These are phyloP conservation scores for Saccharum spontaneum DNA, from an alignment of 176 grass and related monocot genomes.

Conservation along the genomic window DNA sequence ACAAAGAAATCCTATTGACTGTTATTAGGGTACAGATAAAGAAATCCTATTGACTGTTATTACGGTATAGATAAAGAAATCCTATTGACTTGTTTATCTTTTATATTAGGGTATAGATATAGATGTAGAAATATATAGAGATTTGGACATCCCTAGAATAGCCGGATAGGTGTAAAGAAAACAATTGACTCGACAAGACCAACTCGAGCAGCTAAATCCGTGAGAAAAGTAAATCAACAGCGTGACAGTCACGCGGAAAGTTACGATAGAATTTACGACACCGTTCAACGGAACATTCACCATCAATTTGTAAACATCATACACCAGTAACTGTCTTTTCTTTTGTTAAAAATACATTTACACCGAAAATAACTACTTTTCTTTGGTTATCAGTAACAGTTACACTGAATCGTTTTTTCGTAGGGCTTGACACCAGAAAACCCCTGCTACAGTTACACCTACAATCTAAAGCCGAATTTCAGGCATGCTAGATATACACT, in stretches of 20 bases:
- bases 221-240: background rate
- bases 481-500: conserved; percentile 24
- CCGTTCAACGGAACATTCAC: background rate
- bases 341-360: conserved; percentile 12
- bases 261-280: background rate
- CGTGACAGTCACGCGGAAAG: background rate
- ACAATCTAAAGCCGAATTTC: conserved; percentile 27
- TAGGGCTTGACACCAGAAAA: background rate
- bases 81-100: background rate
- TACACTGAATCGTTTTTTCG: conserved; percentile 6
- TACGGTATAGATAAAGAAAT: background rate
- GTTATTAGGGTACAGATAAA: too few relatives aligned
- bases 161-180: background rate
- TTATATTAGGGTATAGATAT: background rate
- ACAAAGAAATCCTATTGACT: too few relatives aligned
- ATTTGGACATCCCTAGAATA: background rate
- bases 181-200: background rate
- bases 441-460: conserved; percentile 31
- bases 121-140: background rate
- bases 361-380: background rate
- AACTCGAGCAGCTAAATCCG: background rate
- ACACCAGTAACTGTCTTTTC: background rate
- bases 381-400: conserved; percentile 5
- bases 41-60: background rate
- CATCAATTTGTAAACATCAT: conserved; percentile 23